Evolutionary conservation across 768 basidiomycete species (phyloP).

Genomic region (Lactarius hatsudake): DNA sequence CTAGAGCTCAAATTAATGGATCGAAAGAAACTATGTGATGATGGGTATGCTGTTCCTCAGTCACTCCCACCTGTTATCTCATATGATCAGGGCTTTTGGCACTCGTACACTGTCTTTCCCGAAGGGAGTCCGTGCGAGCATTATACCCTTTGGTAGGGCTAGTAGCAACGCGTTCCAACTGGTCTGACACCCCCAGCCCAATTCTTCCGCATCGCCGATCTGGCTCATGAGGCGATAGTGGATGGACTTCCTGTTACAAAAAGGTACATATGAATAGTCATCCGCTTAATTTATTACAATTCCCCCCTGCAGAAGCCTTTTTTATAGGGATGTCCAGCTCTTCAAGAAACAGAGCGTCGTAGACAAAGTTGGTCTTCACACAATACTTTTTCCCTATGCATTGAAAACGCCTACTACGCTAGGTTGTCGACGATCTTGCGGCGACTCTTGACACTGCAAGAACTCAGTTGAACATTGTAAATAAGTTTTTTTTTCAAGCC

Average conservation of each 20-base stretch:
- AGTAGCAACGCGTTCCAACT: not conserved
- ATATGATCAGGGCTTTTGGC: slow-evolving; percentile 24
- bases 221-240: slow-evolving; percentile 65
- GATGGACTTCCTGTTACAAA: slow-evolving; percentile 44
- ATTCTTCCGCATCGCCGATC: slow-evolving; percentile 60
- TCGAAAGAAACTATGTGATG: slow-evolving; percentile 34
- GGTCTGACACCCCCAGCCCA: slow-evolving; percentile 48
- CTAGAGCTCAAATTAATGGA: slow-evolving; percentile 39
- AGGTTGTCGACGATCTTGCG: slow-evolving; percentile 90
- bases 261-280: slow-evolving; percentile 15
- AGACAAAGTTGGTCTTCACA: slow-evolving; percentile 53
- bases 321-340: slow-evolving; percentile 77
- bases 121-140: slow-evolving; percentile 36
- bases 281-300: not conserved
- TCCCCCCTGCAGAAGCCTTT: slow-evolving; percentile 63
- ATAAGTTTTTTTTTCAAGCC: slow-evolving; percentile 27
- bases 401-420: slow-evolving; percentile 6
- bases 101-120: slow-evolving; percentile 40
- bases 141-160: slow-evolving; percentile 42
- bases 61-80: not conserved
- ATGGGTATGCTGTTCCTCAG: slow-evolving; percentile 33
- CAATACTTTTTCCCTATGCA: not conserved
- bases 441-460: slow-evolving; percentile 75
- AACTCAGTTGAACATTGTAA: slow-evolving; percentile 76
- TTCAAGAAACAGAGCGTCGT: slow-evolving; percentile 79